These are phyloP conservation scores for Lactarius hatsudake DNA, from an alignment of 768 basidiomycete genomes.

Conservation along the genomic window DNA sequence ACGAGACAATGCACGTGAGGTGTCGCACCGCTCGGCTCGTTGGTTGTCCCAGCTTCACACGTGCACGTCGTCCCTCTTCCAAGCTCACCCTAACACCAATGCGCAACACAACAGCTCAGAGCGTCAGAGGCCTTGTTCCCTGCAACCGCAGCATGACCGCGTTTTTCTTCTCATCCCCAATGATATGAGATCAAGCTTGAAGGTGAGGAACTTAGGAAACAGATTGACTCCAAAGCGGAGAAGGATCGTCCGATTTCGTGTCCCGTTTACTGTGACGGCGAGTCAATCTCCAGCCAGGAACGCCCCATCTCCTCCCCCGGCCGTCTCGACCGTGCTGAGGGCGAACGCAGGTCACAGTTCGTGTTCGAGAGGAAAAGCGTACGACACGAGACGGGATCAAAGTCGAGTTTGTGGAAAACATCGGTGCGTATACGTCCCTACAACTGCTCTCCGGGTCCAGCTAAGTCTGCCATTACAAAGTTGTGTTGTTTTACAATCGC, in stretches of 20 bases:
- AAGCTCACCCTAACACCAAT: too few relatives aligned
- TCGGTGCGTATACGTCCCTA: slow-evolving; percentile 59
- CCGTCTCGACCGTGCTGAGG: neutral
- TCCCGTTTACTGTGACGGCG: slow-evolving; percentile 43
- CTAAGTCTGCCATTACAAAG: slow-evolving; percentile 41
- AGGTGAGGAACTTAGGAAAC: too few relatives aligned
- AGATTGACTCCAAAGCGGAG: slow-evolving; percentile 85
- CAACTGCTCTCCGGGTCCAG: too few relatives aligned
- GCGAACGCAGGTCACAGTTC: slow-evolving; percentile 64
- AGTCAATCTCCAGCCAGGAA: slow-evolving; percentile 71
- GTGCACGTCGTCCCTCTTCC: too few relatives aligned
- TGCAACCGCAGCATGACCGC: too few relatives aligned
- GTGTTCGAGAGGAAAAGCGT: slow-evolving; percentile 93
- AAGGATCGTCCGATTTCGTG: slow-evolving; percentile 83
- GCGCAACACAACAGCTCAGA: too few relatives aligned
- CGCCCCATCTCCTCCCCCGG: slow-evolving; percentile 23
- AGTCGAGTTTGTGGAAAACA: slow-evolving; percentile 95
- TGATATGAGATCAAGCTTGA: too few relatives aligned
- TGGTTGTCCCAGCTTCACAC: too few relatives aligned
- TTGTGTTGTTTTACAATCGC: slow-evolving; percentile 94
- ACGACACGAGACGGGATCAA: slow-evolving; percentile 89
- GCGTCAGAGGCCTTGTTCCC: too few relatives aligned
- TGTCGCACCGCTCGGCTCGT: too few relatives aligned
- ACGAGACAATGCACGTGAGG: too few relatives aligned
- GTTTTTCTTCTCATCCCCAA: too few relatives aligned